Evolutionary conservation across 2,329 filamentous ascomycete species (phyloP).

Genomic region (Chrysosporium queenslandicum): DNA sequence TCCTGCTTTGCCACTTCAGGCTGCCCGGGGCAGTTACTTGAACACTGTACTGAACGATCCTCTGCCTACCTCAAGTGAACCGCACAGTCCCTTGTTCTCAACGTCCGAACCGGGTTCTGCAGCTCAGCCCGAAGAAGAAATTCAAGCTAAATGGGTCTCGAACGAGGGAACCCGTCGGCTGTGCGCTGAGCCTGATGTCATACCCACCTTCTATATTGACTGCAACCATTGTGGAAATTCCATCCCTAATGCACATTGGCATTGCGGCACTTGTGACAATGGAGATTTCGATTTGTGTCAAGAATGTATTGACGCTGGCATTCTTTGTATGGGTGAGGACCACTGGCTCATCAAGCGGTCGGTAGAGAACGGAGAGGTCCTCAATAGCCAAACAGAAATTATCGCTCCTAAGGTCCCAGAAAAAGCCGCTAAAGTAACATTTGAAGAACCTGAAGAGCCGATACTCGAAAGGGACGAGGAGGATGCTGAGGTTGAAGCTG

Average conservation of each 20-base stretch:
- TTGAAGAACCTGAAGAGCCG: slow-evolving; percentile 23
- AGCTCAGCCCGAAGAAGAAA: not conserved
- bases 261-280: slow-evolving; percentile 85
- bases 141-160: not conserved
- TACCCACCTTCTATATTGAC: slow-evolving; percentile 65
- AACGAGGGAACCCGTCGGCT: slow-evolving; percentile 20
- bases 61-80: not conserved
- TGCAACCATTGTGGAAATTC: slow-evolving; percentile 81
- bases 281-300: slow-evolving; percentile 93
- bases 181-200: slow-evolving; percentile 19
- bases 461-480: slow-evolving; percentile 1
- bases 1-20: slow-evolving; percentile 14
- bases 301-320: slow-evolving; percentile 62
- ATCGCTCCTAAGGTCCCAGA: slow-evolving; percentile 45
- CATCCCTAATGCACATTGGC: slow-evolving; percentile 76
- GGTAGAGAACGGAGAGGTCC: slow-evolving; percentile 65
- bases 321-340: slow-evolving; percentile 63
- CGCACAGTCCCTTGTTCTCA: not conserved
- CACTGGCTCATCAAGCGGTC: slow-evolving; percentile 95
- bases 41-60: slow-evolving; percentile 15
- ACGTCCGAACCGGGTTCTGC: not conserved
- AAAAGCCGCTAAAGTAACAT: slow-evolving; percentile 17
- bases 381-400: slow-evolving; percentile 76
- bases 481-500: not conserved
- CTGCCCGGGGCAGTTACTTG: slow-evolving; percentile 16